Evolutionary conservation across 768 basidiomycete genomes (phyloP).

Genomic region (Galerina marginata): DNA sequence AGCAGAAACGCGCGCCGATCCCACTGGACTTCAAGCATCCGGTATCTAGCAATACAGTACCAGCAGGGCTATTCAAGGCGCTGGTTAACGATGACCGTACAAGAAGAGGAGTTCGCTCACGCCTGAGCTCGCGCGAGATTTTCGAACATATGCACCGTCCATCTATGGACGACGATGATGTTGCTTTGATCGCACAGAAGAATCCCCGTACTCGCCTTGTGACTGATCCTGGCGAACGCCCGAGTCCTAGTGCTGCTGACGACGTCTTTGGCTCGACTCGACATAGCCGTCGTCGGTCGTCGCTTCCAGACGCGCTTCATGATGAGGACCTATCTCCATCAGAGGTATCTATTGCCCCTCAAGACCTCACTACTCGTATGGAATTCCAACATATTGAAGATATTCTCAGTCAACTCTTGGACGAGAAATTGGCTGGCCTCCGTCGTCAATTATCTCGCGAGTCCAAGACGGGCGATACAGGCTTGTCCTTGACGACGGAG

Average conservation of each 20-base stretch:
- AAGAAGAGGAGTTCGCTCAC: conserved; percentile 73
- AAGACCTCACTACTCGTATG: conserved; percentile 58
- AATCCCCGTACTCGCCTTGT: conserved; percentile 53
- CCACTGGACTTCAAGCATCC: conserved; percentile 73
- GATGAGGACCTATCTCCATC: conserved; percentile 51
- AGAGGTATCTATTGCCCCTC: conserved; percentile 41
- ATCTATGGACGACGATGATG: conserved; percentile 78
- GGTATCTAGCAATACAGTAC: conserved; percentile 71
- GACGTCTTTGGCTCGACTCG: conserved; percentile 42
- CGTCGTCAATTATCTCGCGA: conserved; percentile 42
- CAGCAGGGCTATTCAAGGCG: conserved; percentile 87
- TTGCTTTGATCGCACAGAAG: conserved; percentile 71
- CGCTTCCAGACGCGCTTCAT: conserved; percentile 60
- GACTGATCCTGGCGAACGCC: conserved; percentile 56
- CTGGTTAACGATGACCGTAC: conserved; percentile 74
- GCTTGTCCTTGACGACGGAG: conserved; percentile 54
- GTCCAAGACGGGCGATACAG: conserved; percentile 29
- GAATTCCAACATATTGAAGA: conserved; percentile 67
- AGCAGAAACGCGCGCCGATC: conserved; percentile 72
- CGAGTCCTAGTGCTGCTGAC: conserved; percentile 25
- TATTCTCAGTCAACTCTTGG: conserved; percentile 64
- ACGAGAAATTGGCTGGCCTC: conserved; percentile 68
- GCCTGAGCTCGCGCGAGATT: conserved; percentile 75
- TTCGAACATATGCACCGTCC: conserved; percentile 71
- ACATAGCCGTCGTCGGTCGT: conserved; percentile 58